Conservation (phyloP, 2,329 filamentous ascomycete species). For the Trichoderma gracile region DNA sequence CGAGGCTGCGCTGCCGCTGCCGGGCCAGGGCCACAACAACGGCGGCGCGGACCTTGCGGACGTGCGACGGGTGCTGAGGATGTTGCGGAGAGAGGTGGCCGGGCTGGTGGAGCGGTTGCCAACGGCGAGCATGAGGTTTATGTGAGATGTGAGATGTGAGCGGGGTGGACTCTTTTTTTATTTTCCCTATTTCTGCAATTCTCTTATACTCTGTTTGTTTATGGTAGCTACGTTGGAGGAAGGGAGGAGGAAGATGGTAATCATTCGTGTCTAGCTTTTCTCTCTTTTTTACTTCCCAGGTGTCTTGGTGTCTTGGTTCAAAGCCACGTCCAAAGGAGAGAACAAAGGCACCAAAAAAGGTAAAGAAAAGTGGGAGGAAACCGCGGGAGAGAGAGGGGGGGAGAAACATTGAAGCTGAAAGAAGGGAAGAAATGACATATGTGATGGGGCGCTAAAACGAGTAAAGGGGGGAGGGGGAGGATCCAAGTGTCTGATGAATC, state of each 20-base stretch:
- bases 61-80: slow-evolving; percentile 45
- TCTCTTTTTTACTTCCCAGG: background rate
- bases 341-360: background rate
- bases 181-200: background rate
- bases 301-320: background rate
- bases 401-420: slow-evolving; percentile 29
- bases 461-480: slow-evolving; percentile 20
- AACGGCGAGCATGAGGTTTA: slow-evolving; percentile 48
- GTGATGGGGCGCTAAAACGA: slow-evolving; percentile 26
- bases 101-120: slow-evolving; percentile 47
- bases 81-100: slow-evolving; percentile 47
- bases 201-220: background rate
- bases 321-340: background rate
- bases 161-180: slow-evolving; percentile 3
- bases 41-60: slow-evolving; percentile 50
- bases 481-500: slow-evolving; percentile 13
- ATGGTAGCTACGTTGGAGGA: slow-evolving; percentile 10
- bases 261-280: background rate
- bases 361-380: background rate
- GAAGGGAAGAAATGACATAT: slow-evolving; percentile 4
- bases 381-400: background rate
- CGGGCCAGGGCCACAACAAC: slow-evolving; percentile 45
- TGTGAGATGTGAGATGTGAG: slow-evolving; percentile 36
- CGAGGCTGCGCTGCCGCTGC: slow-evolving; percentile 47
- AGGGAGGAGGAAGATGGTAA: slow-evolving; percentile 18